Conservation (phyloP, 108 stramenopile species). For the Cyclotella atomus region DNA sequence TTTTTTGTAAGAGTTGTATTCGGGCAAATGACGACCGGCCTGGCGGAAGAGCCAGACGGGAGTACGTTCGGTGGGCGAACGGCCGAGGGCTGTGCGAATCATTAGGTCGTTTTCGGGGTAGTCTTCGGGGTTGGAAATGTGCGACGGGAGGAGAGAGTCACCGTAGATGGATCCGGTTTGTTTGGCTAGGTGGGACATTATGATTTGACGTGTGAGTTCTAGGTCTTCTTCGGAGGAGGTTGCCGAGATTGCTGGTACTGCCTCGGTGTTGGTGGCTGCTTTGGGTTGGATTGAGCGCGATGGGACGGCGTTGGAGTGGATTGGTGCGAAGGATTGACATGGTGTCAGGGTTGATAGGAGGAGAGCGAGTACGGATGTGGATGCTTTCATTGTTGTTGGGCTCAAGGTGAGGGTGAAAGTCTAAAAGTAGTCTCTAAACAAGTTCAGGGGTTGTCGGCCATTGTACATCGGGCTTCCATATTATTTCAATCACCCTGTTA, state of each 20-base stretch:
- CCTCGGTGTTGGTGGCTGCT: neutral
- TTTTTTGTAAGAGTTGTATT: constrained; percentile 90
- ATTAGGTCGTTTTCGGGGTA: constrained; percentile 81
- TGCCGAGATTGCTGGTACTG: neutral
- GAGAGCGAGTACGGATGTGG: neutral
- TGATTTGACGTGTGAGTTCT: constrained; percentile 71
- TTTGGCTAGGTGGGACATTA: constrained; percentile 36
- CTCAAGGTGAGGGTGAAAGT: neutral
- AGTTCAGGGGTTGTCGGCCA: neutral
- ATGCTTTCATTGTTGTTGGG: neutral
- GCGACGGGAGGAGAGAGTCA: neutral
- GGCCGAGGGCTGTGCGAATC: constrained; percentile 82
- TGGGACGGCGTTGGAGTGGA: neutral
- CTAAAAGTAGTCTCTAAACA: too few species aligned
- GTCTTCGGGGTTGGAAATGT: constrained; percentile 26
- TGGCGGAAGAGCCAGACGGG: constrained; percentile 97
- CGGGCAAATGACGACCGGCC: constrained; percentile 94
- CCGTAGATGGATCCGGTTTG: neutral
- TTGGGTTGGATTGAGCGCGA: neutral
- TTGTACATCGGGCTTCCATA: neutral
- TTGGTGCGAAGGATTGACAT: neutral
- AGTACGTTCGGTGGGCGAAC: constrained; percentile 66
- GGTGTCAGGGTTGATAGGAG: neutral
- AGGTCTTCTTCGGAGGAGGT: constrained; percentile 59
- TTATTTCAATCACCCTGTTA: neutral